Evolutionary conservation across 768 basidiomycete species (phyloP).

Genomic region (Kwoniella pini): DNA sequence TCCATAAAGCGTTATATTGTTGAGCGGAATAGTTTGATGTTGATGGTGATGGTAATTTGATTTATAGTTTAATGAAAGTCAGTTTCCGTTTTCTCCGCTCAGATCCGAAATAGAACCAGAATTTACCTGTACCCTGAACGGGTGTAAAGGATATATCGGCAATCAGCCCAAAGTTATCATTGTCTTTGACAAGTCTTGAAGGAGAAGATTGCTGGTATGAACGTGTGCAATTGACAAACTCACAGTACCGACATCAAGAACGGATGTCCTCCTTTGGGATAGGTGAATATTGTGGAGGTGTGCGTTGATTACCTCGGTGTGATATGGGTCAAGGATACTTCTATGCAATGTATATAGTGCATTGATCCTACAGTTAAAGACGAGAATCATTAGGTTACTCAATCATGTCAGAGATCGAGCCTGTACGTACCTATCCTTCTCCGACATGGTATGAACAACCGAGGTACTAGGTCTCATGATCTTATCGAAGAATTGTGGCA

Average conservation of each 20-base stretch:
- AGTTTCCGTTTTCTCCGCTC: neutral
- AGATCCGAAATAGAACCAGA: neutral
- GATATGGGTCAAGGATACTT: conserved; percentile 22
- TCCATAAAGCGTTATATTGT: too few species aligned
- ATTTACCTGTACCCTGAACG: conserved; percentile 28
- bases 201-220: too few species aligned
- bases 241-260: conserved; percentile 45
- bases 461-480: too few species aligned
- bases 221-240: too few species aligned
- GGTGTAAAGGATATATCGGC: neutral
- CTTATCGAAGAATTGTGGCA: too few species aligned
- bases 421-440: too few species aligned
- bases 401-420: neutral
- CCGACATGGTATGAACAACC: too few species aligned
- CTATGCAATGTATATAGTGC: neutral
- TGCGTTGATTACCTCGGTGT: conserved; percentile 18
- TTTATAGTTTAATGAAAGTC: neutral
- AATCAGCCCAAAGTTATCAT: neutral
- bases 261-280: conserved; percentile 32
- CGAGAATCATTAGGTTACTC: neutral
- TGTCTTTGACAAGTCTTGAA: neutral
- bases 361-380: neutral
- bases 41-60: neutral
- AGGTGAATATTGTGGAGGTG: conserved; percentile 32
- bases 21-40: neutral